Evolutionary conservation across 176 grass and related monocot genomes (phyloP).

Genomic region (Carex littledalei): DNA sequence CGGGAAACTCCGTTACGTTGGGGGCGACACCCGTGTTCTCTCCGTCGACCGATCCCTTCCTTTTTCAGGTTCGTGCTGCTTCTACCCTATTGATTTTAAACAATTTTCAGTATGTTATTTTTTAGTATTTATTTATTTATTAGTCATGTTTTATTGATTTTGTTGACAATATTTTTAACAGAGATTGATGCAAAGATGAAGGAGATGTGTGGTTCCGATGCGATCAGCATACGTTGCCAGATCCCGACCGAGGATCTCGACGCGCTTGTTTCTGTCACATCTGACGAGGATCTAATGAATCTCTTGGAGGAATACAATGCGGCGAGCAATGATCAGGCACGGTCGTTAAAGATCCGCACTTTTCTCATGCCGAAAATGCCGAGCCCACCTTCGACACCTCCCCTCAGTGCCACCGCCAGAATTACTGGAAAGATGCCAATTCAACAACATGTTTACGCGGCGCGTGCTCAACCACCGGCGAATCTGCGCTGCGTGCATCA

Average conservation of each 20-base stretch:
- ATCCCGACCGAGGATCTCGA: slow-evolving; percentile 82
- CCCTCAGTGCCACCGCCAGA: background rate
- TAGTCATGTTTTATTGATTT: background rate
- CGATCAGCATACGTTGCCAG: slow-evolving; percentile 54
- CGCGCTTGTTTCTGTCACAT: slow-evolving; percentile 64
- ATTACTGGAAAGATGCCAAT: background rate
- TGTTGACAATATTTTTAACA: slow-evolving; percentile 15
- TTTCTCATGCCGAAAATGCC: slow-evolving; percentile 41
- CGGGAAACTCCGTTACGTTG: slow-evolving; percentile 69
- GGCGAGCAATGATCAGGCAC: slow-evolving; percentile 27
- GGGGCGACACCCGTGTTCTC: slow-evolving; percentile 70
- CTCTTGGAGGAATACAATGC: slow-evolving; percentile 55
- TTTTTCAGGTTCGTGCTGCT: slow-evolving; percentile 36
- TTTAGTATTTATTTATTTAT: background rate
- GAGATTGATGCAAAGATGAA: slow-evolving; percentile 55
- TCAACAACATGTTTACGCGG: background rate
- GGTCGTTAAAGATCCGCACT: slow-evolving; percentile 47
- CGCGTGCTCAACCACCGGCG: background rate
- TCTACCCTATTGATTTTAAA: background rate
- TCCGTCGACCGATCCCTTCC: slow-evolving; percentile 39
- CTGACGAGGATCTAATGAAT: slow-evolving; percentile 57
- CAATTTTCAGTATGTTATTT: background rate
- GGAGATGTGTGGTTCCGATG: slow-evolving; percentile 52
- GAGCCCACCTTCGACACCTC: slow-evolving; percentile 7
- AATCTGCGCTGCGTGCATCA: slow-evolving; percentile 19